A percentile compares a stretch with the other conserved stretches of the same genome.
phyloP scores from a whole-genome alignment of 345 rosid genomes.

The Citrus hindsii region DNA sequence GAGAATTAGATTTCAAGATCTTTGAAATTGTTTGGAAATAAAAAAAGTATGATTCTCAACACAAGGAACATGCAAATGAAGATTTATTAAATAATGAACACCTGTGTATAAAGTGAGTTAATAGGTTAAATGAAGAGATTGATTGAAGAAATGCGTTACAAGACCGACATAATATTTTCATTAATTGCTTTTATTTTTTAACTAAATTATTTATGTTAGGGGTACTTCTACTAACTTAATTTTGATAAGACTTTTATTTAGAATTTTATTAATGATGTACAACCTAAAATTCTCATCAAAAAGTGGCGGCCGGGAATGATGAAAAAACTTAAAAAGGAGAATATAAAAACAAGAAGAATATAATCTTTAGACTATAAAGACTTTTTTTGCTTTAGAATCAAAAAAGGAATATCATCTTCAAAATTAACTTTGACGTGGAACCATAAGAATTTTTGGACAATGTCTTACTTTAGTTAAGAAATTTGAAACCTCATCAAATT shows the following conservation, averaged over 20 bases:
- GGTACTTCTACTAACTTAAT: not conserved
- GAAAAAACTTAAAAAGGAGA: conserved; percentile 1
- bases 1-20: not conserved
- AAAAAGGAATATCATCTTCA: conserved; percentile 25
- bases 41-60: not conserved
- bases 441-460: not conserved
- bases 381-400: conserved; percentile 23
- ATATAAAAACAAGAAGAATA: conserved; percentile 14
- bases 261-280: not conserved
- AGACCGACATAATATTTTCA: not conserved
- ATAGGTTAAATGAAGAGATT: no score
- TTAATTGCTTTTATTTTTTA: not conserved
- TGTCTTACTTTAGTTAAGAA: not conserved
- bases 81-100: not conserved
- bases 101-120: no score
- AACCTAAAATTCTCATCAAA: conserved; percentile 18
- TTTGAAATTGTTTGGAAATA: not conserved
- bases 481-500: not conserved
- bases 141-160: no score
- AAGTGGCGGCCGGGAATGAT: conserved; percentile 5
- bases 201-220: not conserved
- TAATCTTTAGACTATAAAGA: conserved; percentile 31
- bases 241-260: not conserved
- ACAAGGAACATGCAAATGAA: conserved; percentile 12
- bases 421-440: conserved; percentile 7